These are phyloP conservation scores for Pseudoperonospora humuli DNA, from an alignment of 352 stramenopile species.

Conservation along the genomic window DNA sequence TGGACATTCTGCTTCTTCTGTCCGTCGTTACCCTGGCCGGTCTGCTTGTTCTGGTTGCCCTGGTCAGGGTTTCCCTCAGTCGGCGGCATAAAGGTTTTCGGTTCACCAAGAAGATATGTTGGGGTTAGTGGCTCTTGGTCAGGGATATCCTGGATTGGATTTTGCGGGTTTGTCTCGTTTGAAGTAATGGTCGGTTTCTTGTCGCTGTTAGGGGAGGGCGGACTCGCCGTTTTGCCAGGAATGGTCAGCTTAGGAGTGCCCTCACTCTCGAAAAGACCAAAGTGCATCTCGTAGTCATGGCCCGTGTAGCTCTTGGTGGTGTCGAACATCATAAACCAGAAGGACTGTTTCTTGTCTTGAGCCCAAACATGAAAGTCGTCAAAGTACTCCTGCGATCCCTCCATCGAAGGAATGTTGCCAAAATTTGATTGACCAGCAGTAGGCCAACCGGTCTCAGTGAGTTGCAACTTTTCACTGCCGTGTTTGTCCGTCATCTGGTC, in stretches of 20 bases:
- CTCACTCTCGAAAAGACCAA: conserved; percentile 35
- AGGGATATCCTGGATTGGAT: too few relatives aligned
- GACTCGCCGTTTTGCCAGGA: too few relatives aligned
- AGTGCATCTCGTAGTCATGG: conserved; percentile 49
- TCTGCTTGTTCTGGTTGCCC: too few relatives aligned
- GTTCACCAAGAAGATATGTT: too few relatives aligned
- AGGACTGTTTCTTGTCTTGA: conserved; percentile 19
- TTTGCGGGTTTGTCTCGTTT: too few relatives aligned
- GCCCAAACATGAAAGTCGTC: conserved; percentile 41
- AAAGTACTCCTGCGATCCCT: conserved; percentile 35
- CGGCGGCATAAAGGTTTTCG: too few relatives aligned
- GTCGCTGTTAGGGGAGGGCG: too few relatives aligned
- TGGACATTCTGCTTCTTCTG: too few relatives aligned
- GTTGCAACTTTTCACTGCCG: conserved; percentile 22
- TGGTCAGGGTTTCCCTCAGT: too few relatives aligned
- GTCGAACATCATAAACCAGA: conserved; percentile 67
- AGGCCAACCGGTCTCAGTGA: conserved; percentile 58
- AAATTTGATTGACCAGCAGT: conserved; percentile 16
- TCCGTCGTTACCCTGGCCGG: too few relatives aligned
- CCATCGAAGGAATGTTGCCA: conserved; percentile 35
- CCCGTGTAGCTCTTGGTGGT: conserved; percentile 36
- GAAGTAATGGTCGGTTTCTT: too few relatives aligned
- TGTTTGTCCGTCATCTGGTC: conserved; percentile 34
- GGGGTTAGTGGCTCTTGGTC: too few relatives aligned
- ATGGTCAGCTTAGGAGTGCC: conserved; percentile 32